Evolutionary conservation across 495 filamentous ascomycete genomes (phyloP).

Genomic region (Xylona heveae): DNA sequence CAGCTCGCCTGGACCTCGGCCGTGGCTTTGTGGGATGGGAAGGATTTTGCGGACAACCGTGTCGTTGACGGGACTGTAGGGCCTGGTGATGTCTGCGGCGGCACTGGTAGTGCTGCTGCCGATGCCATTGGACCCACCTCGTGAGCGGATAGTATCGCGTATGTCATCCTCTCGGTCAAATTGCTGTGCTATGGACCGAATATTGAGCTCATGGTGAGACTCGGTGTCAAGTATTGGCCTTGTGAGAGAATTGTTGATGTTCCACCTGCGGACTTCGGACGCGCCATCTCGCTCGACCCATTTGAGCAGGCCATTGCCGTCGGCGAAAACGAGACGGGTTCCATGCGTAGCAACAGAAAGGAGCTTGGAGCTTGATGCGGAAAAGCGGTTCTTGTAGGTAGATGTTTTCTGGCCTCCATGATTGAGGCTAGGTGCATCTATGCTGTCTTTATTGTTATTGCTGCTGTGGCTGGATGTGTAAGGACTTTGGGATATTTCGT

Average conservation of each 20-base stretch:
- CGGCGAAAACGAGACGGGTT: slow-evolving; percentile 62
- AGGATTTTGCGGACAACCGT: slow-evolving; percentile 53
- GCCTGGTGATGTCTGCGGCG: slow-evolving; percentile 8
- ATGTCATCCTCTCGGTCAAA: too few relatives aligned
- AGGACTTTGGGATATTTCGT: slow-evolving; percentile 28
- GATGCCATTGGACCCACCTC: background rate
- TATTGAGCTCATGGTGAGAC: background rate
- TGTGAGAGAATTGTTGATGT: slow-evolving; percentile 45
- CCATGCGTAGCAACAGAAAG: slow-evolving; percentile 74
- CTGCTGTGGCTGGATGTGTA: slow-evolving; percentile 8
- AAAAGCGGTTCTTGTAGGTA: slow-evolving; percentile 57
- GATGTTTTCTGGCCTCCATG: slow-evolving; percentile 10
- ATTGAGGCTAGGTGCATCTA: too few relatives aligned
- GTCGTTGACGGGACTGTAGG: slow-evolving; percentile 28
- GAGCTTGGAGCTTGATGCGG: slow-evolving; percentile 57
- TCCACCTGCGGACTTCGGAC: slow-evolving; percentile 56
- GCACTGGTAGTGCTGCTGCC: background rate
- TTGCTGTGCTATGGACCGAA: too few relatives aligned
- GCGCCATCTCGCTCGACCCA: slow-evolving; percentile 84
- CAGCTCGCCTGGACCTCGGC: slow-evolving; percentile 28
- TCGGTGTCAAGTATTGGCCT: background rate
- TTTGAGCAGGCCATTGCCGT: slow-evolving; percentile 65
- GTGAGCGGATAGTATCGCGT: too few relatives aligned
- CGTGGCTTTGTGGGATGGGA: slow-evolving; percentile 35
- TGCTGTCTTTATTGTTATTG: slow-evolving; percentile 14